Conservation (phyloP, 2,329 filamentous ascomycete genomes). For the Leptodontidium sp. region DNA sequence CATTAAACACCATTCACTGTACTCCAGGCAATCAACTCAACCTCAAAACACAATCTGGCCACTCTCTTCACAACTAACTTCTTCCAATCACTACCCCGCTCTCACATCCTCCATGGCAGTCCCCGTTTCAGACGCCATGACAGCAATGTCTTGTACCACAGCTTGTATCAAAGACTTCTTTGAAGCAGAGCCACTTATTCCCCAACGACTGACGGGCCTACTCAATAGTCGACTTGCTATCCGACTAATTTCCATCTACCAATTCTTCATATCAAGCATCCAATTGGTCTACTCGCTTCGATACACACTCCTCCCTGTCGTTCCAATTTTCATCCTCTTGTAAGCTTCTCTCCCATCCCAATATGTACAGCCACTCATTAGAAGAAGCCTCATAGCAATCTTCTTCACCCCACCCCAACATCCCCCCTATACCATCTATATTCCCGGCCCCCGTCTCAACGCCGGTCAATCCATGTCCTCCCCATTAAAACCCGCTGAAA, state of each 20-base stretch:
- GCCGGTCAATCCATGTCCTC: background rate
- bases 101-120: background rate
- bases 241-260: background rate
- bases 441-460: background rate
- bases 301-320: background rate
- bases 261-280: background rate
- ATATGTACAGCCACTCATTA: background rate
- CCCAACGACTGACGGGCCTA: background rate
- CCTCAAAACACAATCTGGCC: background rate
- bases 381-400: background rate
- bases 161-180: slow-evolving; percentile 9
- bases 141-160: background rate
- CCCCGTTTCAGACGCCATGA: background rate
- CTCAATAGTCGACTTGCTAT: background rate
- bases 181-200: background rate
- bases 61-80: background rate
- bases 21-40: background rate
- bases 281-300: background rate
- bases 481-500: background rate
- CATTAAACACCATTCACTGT: background rate
- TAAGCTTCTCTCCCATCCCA: background rate
- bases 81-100: background rate
- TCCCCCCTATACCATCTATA: background rate
- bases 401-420: slow-evolving; percentile 2
- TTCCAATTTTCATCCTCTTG: background rate